Evolutionary conservation across 345 rosid genomes (phyloP).

Genomic region (Eucalyptus rudis): DNA sequence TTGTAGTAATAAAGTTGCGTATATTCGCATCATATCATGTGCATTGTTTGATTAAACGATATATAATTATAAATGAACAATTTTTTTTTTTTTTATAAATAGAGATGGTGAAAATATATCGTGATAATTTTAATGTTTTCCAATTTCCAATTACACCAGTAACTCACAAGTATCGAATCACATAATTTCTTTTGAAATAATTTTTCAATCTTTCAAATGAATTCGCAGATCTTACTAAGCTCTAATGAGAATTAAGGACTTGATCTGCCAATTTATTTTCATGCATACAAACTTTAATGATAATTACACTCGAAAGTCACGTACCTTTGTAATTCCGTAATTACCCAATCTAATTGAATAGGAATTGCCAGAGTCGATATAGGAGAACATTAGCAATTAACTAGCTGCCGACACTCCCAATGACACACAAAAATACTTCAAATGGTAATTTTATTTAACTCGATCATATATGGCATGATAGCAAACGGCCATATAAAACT

Average conservation of each 20-base stretch:
- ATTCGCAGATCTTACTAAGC: neutral
- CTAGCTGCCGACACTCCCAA: neutral
- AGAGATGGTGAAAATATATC: no score
- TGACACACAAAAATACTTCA: neutral
- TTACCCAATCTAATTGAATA: neutral
- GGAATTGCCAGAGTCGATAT: neutral
- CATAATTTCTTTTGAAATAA: neutral
- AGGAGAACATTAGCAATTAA: neutral
- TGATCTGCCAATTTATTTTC: neutral
- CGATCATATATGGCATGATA: neutral
- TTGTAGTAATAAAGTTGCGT: no score
- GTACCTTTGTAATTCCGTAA: neutral
- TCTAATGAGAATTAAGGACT: neutral
- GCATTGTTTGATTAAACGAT: no score
- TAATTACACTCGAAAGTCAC: neutral
- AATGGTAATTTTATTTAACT: neutral
- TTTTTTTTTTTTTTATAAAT: no score
- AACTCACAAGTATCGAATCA: neutral
- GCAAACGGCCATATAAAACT: neutral
- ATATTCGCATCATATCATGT: no score
- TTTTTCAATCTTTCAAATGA: neutral
- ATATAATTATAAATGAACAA: no score
- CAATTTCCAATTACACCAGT: neutral
- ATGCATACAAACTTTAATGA: neutral
- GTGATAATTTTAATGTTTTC: neutral